Evolutionary conservation across 179 eudicot genomes (phyloP).

Genomic region (Silene noctiflora): DNA sequence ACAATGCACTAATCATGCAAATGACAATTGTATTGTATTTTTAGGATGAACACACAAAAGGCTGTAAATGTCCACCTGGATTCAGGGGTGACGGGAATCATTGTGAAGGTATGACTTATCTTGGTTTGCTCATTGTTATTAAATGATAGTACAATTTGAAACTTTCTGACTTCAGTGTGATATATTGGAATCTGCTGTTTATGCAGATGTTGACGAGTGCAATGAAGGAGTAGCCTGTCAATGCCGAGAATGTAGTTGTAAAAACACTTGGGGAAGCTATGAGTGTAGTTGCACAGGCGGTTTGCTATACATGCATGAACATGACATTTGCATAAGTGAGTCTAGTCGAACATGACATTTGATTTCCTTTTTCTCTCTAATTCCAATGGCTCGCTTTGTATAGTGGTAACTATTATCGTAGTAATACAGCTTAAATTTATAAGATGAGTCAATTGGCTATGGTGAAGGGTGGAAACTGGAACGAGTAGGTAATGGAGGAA

Average conservation of each 20-base stretch:
- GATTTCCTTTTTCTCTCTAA: not conserved
- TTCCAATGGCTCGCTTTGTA: not conserved
- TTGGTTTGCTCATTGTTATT: no score
- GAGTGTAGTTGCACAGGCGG: constrained; percentile 70
- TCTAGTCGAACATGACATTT: constrained; percentile 12
- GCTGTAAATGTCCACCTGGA: constrained; percentile 64
- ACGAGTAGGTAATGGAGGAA: no score
- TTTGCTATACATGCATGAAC: constrained; percentile 74
- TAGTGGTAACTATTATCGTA: no score
- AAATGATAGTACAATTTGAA: no score
- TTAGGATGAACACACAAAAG: constrained; percentile 55
- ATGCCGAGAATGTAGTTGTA: constrained; percentile 44
- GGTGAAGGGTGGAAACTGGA: no score
- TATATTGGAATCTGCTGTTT: not conserved
- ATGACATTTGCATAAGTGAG: constrained; percentile 86
- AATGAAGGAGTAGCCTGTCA: constrained; percentile 75
- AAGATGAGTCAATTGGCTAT: no score
- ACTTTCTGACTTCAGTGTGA: no score
- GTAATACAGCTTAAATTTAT: no score
- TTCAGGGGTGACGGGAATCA: constrained; percentile 62
- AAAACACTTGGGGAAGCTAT: constrained; percentile 89
- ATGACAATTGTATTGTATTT: not conserved
- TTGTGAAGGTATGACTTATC: constrained; percentile 46
- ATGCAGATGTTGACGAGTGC: constrained; percentile 87
- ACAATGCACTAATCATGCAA: not conserved